Conservation (phyloP, 2,329 filamentous ascomycete species). For the Huntiella omanensis region DNA sequence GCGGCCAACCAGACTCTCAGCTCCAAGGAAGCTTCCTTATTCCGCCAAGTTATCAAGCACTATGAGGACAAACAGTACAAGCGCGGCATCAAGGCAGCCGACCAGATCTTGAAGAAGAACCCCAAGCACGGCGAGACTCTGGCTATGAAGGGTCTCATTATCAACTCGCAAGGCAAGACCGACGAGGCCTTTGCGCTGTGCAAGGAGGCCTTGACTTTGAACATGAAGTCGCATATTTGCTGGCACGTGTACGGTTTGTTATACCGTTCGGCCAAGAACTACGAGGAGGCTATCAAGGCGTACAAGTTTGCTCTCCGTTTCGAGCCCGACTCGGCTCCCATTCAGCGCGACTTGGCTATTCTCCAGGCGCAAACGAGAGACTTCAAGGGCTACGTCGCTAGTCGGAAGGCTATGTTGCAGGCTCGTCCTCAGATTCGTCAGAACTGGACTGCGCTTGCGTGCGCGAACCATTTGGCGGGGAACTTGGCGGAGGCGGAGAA, state of each 20-base stretch:
- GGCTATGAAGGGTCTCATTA: slow-evolving; percentile 95
- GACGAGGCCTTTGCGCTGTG: slow-evolving; percentile 88
- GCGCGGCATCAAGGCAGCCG: slow-evolving; percentile 76
- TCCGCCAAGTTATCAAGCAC: slow-evolving; percentile 81
- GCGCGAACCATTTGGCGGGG: slow-evolving; percentile 81
- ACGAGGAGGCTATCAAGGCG: slow-evolving; percentile 96
- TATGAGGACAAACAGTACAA: slow-evolving; percentile 99
- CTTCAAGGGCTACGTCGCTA: slow-evolving; percentile 83
- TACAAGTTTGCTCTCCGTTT: slow-evolving; percentile 90
- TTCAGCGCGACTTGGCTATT: slow-evolving; percentile 80
- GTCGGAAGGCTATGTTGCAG: slow-evolving; percentile 72
- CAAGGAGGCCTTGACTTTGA: slow-evolving; percentile 78
- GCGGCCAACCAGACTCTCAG: slow-evolving; percentile 29
- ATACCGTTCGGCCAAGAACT: slow-evolving; percentile 89
- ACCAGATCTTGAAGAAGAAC: slow-evolving; percentile 88
- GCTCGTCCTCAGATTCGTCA: slow-evolving; percentile 63
- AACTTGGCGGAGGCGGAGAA: slow-evolving; percentile 75
- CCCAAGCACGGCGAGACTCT: slow-evolving; percentile 95
- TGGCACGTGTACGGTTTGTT: slow-evolving; percentile 98
- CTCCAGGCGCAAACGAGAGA: slow-evolving; percentile 95
- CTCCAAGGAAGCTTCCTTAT: slow-evolving; percentile 84
- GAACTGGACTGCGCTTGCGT: slow-evolving; percentile 94
- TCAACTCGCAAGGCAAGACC: slow-evolving; percentile 79
- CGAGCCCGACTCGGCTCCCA: slow-evolving; percentile 86
- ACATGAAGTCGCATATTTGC: slow-evolving; percentile 98